Evolutionary conservation across 495 filamentous ascomycete species (phyloP).

Genomic region (Trichocladium antarcticum): DNA sequence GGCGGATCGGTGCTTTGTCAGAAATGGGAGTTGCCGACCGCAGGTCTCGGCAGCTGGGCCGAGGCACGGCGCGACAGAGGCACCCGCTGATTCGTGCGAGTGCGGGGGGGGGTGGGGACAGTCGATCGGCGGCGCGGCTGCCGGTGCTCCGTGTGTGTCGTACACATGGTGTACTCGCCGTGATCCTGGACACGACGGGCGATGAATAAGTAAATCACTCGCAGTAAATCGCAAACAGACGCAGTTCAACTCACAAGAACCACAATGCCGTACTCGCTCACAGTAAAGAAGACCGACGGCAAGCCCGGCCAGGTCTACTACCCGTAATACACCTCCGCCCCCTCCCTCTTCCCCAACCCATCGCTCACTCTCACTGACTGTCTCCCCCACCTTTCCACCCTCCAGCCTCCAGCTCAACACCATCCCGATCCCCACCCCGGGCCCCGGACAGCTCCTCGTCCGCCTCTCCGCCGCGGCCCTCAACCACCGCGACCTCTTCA

Average conservation of each 20-base stretch:
- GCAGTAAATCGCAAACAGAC: too few relatives aligned
- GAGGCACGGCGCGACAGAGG: conserved; percentile 21
- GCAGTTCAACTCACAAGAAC: too few relatives aligned
- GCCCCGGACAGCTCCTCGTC: conserved; percentile 54
- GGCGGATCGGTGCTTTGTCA: neutral
- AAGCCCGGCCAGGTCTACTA: conserved; percentile 86
- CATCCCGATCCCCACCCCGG: conserved; percentile 49
- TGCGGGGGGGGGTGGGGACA: conserved; percentile 8
- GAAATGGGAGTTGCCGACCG: conserved; percentile 1
- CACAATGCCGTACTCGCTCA: conserved; percentile 39
- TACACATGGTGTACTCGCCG: too few relatives aligned
- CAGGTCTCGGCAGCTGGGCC: conserved; percentile 4
- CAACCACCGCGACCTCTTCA: conserved; percentile 88
- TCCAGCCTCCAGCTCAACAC: conserved; percentile 49
- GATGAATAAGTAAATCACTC: too few relatives aligned
- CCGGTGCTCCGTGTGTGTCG: too few relatives aligned
- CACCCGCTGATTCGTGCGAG: conserved; percentile 3
- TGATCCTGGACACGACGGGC: too few relatives aligned
- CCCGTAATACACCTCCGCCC: too few relatives aligned
- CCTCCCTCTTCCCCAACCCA: too few relatives aligned
- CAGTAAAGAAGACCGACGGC: conserved; percentile 44
- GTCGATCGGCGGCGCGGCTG: too few relatives aligned
- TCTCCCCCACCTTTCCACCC: neutral
- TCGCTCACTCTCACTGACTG: conserved; percentile 13
- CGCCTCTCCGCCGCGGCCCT: conserved; percentile 64